Base-by-base conservation (phyloP, 805 yeast species). In the Cyberlindnera euphorbiiphila region DNA sequence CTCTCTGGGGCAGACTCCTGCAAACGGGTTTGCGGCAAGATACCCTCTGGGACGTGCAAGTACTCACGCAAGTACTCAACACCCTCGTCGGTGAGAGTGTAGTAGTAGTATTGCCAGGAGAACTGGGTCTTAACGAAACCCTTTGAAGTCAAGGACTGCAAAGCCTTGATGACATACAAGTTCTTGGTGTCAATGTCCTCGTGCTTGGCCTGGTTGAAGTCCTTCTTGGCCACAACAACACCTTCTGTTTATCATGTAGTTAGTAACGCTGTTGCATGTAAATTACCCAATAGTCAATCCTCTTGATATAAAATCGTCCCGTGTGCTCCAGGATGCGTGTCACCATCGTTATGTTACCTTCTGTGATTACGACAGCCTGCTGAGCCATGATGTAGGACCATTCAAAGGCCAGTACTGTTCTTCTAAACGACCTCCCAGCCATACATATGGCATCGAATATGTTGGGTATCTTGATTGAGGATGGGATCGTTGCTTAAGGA, bases 61-160 rank as follows among this genome's bases (percentile, higher is more conserved):
- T 88, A 93, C 69, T 86, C 88, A 78, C 97, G 85, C 68, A 93
- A 84, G 85, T 77, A 93, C 68, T 88, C 96, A 56, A 93, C 91
- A 83, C 99, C 99, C 75, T 86, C 96, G 69, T 93, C 98, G 69
- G 98, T 93, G 69, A 93, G 85, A 79, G 98, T 87, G 94, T 93
- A 93, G 95, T 93, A 93, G 79, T 93, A 93, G 82, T 87, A 87
- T 82, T 89, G 97, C 99, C 99, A 93, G 66, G 98, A 91, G 84
- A 91, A 93, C 77, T 88, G 98, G 63, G 99, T 93, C 86, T 91
- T 88, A 74, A 93, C 98, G 83, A 66, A 93, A 71, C 99, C 99
- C 74, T 84, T 87, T 52, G 98, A 93, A 67, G 95, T 87, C 72
- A 93, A 86, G 53, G 98, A 91, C 78, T 93, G 99, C 72, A 93